phyloP scores from a whole-genome alignment of 805 yeast species.

The Pichia gijzeniarum region DNA sequence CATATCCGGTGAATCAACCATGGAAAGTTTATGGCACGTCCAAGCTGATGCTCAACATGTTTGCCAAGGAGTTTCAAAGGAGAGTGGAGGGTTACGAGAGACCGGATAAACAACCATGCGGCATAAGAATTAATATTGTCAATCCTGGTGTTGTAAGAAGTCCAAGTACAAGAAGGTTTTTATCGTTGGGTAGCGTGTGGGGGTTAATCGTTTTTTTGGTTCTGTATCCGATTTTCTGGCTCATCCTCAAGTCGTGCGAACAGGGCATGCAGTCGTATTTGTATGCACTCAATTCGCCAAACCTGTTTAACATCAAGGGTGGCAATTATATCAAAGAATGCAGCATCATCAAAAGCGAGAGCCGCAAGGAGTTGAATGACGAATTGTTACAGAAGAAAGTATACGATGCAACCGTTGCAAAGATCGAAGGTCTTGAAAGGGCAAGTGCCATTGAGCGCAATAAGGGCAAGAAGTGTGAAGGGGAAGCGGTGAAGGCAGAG shows the following conservation, averaged over 20 bases:
- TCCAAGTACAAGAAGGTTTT: constrained; percentile 71
- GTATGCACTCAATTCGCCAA: constrained; percentile 67
- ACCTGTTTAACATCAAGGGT: constrained; percentile 52
- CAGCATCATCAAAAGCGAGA: constrained; percentile 39
- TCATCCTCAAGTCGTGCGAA: constrained; percentile 65
- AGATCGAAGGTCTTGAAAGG: constrained; percentile 59
- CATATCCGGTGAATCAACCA: constrained; percentile 58
- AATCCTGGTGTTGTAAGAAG: constrained; percentile 94
- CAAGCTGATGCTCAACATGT: constrained; percentile 67
- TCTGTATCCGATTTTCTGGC: constrained; percentile 76
- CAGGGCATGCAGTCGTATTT: constrained; percentile 79
- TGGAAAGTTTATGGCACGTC: constrained; percentile 79
- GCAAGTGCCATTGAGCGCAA: constrained; percentile 65
- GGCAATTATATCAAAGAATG: constrained; percentile 76
- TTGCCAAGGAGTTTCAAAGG: constrained; percentile 74
- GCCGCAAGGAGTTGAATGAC: constrained; percentile 52
- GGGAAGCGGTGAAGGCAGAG: neutral
- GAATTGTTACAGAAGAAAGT: constrained; percentile 58
- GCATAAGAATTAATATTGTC: constrained; percentile 64
- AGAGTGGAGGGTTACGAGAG: constrained; percentile 52
- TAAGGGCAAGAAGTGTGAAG: constrained; percentile 9
- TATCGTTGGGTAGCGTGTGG: constrained; percentile 68
- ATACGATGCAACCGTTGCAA: constrained; percentile 52
- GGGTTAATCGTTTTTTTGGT: constrained; percentile 56
- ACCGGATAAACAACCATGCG: constrained; percentile 64